phyloP scores from a whole-genome alignment of 2,329 filamentous ascomycete species.

The Phyllosticta citriasiana region DNA sequence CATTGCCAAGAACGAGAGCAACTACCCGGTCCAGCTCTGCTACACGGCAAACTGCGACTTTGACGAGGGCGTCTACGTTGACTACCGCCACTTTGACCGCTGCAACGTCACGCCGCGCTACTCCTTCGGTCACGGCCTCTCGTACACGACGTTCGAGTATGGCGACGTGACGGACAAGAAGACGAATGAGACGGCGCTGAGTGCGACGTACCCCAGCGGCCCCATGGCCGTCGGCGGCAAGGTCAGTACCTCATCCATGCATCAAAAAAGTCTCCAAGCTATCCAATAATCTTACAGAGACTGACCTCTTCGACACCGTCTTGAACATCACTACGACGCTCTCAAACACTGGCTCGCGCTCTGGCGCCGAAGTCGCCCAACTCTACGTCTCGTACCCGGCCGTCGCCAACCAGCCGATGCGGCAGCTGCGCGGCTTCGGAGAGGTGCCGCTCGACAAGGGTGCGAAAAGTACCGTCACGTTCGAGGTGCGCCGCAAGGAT shows the following conservation, averaged over 20 bases:
- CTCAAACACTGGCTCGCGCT: slow-evolving; percentile 12
- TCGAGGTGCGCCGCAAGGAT: slow-evolving; percentile 11
- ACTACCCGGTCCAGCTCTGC: slow-evolving; percentile 42
- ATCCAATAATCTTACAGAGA: neutral
- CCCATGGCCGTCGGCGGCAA: slow-evolving; percentile 3
- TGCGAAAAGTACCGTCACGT: slow-evolving; percentile 4
- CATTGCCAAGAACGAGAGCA: slow-evolving; percentile 58
- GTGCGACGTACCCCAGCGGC: slow-evolving; percentile 13
- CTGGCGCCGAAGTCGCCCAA: slow-evolving; percentile 14
- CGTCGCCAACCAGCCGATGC: slow-evolving; percentile 6
- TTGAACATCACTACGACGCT: slow-evolving; percentile 8
- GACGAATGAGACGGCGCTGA: neutral
- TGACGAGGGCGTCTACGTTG: slow-evolving; percentile 34
- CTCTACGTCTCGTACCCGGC: slow-evolving; percentile 13
- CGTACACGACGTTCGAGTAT: slow-evolving; percentile 9
- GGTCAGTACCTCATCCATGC: neutral
- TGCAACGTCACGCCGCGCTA: slow-evolving; percentile 28
- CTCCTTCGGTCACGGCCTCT: slow-evolving; percentile 8
- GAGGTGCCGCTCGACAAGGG: slow-evolving; percentile 12
- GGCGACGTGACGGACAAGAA: slow-evolving; percentile 19
- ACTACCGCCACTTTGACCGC: slow-evolving; percentile 36
- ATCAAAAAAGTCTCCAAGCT: neutral
- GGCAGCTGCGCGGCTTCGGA: slow-evolving; percentile 13
- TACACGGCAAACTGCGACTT: slow-evolving; percentile 14
- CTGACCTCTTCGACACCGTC: slow-evolving; percentile 4